Base-by-base conservation (phyloP, 768 basidiomycete genomes). In the Collybia mongolica region DNA sequence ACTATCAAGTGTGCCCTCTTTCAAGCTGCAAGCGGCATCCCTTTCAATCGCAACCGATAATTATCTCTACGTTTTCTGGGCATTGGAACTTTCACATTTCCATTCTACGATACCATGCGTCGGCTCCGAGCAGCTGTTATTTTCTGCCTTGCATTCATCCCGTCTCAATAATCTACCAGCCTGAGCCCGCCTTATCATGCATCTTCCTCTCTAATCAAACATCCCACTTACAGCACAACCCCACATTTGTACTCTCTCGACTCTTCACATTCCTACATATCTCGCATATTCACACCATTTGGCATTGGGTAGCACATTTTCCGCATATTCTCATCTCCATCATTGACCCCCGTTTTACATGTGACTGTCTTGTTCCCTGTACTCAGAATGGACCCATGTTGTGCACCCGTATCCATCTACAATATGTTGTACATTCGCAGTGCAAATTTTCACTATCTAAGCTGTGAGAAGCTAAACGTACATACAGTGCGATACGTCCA, bases 1-100 rank as follows among this genome's bases (percentile, higher is more conserved):
- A 68, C 73, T 41, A 70, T 84, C 58, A 83, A 82, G 64, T 70
- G 65, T 45, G 75, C 74, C 17, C 68, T 85, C 49, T 82, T 83
- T 59, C 77, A 81, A 54, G 69, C 72, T 32, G 67, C 55, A 6
- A 62, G 44, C 28, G 66, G 66, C 32, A 55, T 69, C 6, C 59
- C 59, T 7, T 57, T 55, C 47, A 53, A 59, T 28, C 53, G 60
- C 32, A 53, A 22, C 19, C 48, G 22, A 29, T 36, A 15, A 35
- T 35, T 22, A 22, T 14, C 38, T 22, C 47, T 7, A 20, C 28
- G 38, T 42, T 32, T 23, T 39, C 39, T 32, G 40, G 18, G 37
- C 6, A 43, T 49, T 23, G n/a, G 28, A 35, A 11, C 19, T 40
- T 47, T 19, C 44, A 26, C 19, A 11, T 32, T 38, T 35, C 36